phyloP scores from a whole-genome alignment of 345 rosid genomes.

The Hypericum androsaemum region DNA sequence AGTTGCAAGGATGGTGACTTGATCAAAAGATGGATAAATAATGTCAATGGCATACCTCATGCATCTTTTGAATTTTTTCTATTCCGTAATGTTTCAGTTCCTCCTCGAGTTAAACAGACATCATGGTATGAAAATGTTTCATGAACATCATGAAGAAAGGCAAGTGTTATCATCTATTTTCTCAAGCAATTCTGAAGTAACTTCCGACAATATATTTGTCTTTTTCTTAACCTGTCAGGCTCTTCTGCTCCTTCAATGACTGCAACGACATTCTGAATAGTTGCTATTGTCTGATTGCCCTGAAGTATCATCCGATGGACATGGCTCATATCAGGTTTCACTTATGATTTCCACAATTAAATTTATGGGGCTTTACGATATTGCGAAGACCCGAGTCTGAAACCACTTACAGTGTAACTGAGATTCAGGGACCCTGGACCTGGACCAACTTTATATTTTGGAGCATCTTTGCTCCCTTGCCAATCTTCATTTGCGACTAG shows the following conservation, averaged over 20 bases:
- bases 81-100: background rate
- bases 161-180: no score
- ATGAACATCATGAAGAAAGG: no score
- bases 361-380: no score
- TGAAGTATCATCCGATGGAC: constrained; percentile 19
- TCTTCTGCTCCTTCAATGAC: constrained; percentile 66
- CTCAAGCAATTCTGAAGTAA: no score
- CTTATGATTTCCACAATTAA: background rate
- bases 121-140: no score
- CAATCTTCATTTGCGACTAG: constrained; percentile 40
- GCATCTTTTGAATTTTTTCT: background rate
- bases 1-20: background rate
- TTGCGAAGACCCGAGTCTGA: constrained; percentile 1
- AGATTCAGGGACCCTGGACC: constrained; percentile 65
- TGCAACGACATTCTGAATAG: constrained; percentile 74
- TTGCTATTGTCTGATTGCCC: constrained; percentile 49
- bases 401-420: constrained; percentile 43
- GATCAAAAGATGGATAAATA: constrained; percentile 3
- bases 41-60: background rate
- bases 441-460: constrained; percentile 56
- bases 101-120: background rate
- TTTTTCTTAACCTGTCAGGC: constrained; percentile 63
- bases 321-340: background rate
- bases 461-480: constrained; percentile 55
- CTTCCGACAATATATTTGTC: background rate